Conservation (phyloP, 331 rosid genomes). For the Phaseolus coccineus region DNA sequence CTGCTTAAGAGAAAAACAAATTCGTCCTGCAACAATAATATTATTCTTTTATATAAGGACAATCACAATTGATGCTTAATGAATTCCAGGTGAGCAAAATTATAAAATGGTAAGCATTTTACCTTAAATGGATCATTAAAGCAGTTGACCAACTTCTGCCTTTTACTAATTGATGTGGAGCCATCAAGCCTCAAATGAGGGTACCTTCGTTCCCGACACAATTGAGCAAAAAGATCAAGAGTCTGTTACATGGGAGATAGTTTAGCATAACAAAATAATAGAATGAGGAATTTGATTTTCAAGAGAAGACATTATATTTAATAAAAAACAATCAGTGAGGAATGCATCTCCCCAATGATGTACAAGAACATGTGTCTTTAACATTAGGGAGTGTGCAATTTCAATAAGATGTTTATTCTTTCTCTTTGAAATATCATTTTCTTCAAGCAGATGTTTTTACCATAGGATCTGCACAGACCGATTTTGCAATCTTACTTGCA, state of each 20-base stretch:
- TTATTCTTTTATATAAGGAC: constrained; percentile 20
- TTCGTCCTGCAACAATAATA: constrained; percentile 70
- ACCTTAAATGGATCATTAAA: constrained; percentile 87
- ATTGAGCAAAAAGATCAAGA: constrained; percentile 91
- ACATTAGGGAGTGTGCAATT: too few species aligned
- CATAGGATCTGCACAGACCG: background rate
- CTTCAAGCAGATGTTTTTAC: background rate
- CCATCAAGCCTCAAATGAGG: constrained; percentile 96
- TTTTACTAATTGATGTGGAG: constrained; percentile 86
- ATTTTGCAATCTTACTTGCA: background rate
- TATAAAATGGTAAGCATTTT: constrained; percentile 26
- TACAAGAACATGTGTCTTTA: too few species aligned
- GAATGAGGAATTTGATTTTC: too few species aligned
- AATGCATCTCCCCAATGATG: too few species aligned
- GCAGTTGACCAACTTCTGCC: constrained; percentile 90
- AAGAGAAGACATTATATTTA: too few species aligned
- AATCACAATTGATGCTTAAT: constrained; percentile 15
- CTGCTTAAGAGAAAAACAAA: constrained; percentile 96
- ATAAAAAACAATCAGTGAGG: too few species aligned
- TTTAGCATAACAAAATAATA: constrained; percentile 29
- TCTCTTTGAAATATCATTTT: too few species aligned
- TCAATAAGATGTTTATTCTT: too few species aligned
- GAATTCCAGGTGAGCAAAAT: constrained; percentile 3
- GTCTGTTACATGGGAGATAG: constrained; percentile 66
- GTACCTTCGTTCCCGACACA: constrained; percentile 94